Percentiles rank a stretch among this genome's conserved stretches.
Evolutionary conservation across 169 alveolate genomes (phyloP).

Genomic region (Plasmodium ovale): DNA sequence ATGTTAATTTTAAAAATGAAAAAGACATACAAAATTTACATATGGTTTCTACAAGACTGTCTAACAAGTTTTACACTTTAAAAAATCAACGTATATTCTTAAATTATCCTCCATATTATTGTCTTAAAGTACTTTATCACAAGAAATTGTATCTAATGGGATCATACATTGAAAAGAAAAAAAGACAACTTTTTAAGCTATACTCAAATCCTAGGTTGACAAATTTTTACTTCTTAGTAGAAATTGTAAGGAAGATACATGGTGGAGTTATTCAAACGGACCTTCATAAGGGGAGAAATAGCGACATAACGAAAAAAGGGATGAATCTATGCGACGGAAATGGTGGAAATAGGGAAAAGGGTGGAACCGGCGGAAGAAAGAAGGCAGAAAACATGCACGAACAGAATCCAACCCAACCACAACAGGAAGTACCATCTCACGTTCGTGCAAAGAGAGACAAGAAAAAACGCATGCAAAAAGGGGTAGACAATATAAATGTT

Average conservation of each 20-base stretch:
- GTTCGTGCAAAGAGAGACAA: too few relatives aligned
- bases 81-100: slow-evolving; percentile 35
- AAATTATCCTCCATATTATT: slow-evolving; percentile 63
- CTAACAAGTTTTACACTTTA: slow-evolving; percentile 56
- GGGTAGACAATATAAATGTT: too few relatives aligned
- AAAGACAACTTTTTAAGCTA: slow-evolving; percentile 23
- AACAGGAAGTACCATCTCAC: too few relatives aligned
- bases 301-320: background rate
- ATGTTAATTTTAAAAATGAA: slow-evolving; percentile 1
- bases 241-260: background rate
- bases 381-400: background rate
- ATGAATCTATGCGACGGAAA: background rate
- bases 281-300: background rate
- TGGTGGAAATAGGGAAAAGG: background rate
- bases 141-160: slow-evolving; percentile 42
- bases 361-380: background rate
- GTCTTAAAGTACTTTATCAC: slow-evolving; percentile 60
- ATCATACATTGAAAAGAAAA: slow-evolving; percentile 55
- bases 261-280: background rate
- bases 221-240: slow-evolving; percentile 22
- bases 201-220: background rate
- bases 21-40: slow-evolving; percentile 10
- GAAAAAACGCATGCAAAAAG: background rate
- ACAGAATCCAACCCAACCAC: too few relatives aligned
- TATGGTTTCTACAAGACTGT: slow-evolving; percentile 18